Percentiles rank a stretch among this genome's conserved stretches.
phyloP scores from a whole-genome alignment of 2,329 filamentous ascomycete genomes.

The Talaromyces atroroseus region DNA sequence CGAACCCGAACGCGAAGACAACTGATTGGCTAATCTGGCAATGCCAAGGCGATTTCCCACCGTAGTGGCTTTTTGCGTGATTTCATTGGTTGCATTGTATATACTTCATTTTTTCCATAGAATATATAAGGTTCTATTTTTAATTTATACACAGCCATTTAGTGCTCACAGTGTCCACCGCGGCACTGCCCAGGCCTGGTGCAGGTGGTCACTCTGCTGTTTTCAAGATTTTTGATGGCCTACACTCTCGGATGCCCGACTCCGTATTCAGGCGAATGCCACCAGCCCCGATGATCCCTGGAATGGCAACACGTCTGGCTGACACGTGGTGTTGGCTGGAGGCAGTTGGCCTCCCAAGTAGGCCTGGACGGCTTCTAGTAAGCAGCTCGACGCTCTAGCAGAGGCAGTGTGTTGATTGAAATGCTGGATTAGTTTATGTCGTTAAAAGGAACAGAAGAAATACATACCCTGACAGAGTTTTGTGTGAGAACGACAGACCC shows the following conservation, averaged over 20 bases:
- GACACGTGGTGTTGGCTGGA: background rate
- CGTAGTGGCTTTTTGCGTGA: background rate
- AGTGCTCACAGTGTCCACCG: too few species aligned
- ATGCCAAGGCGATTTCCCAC: background rate
- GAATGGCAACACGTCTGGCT: background rate
- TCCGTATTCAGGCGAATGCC: background rate
- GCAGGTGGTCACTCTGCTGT: too few species aligned
- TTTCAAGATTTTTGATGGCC: background rate
- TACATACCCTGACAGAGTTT: slow-evolving; percentile 39
- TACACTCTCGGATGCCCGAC: too few species aligned
- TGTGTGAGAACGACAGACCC: slow-evolving; percentile 42
- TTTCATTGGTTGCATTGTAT: background rate
- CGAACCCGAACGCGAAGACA: slow-evolving; percentile 1
- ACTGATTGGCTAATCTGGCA: slow-evolving; percentile 3
- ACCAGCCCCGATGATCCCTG: background rate
- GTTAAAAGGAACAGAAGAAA: background rate
- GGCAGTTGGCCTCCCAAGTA: background rate
- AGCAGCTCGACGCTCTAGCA: background rate
- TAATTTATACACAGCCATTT: too few species aligned
- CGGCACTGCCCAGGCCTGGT: too few species aligned
- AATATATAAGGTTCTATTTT: too few species aligned
- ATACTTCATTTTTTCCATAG: too few species aligned
- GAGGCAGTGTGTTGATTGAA: background rate
- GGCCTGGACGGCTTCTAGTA: background rate
- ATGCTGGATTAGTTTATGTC: background rate